Evolutionary conservation across 495 filamentous ascomycete genomes (phyloP).

Genomic region (Penicillium pancosmium): DNA sequence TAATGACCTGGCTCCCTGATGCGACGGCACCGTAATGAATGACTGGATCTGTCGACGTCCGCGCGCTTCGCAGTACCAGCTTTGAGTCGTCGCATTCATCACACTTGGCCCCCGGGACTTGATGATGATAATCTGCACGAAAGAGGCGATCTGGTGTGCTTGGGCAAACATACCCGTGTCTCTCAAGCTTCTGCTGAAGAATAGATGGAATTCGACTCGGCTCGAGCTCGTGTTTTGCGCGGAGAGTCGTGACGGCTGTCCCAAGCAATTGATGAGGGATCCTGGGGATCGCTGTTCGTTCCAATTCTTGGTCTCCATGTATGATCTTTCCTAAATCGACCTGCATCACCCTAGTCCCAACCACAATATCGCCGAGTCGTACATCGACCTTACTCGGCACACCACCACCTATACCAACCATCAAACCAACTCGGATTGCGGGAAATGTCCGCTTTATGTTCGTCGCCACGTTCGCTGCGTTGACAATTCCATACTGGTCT

Average conservation of each 20-base stretch:
- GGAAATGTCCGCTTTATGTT: constrained; percentile 30
- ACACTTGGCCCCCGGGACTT: neutral
- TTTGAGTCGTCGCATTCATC: neutral
- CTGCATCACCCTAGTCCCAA: constrained; percentile 45
- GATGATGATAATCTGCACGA: neutral
- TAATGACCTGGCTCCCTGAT: neutral
- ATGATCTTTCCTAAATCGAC: constrained; percentile 43
- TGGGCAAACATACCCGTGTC: neutral
- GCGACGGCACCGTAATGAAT: neutral
- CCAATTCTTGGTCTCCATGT: constrained; percentile 11
- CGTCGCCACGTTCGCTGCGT: constrained; percentile 23
- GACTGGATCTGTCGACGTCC: neutral
- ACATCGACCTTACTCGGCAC: constrained; percentile 28
- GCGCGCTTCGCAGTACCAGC: neutral
- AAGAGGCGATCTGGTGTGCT: neutral
- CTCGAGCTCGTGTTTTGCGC: neutral
- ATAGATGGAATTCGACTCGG: neutral
- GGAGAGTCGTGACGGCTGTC: constrained; percentile 17
- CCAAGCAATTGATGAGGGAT: constrained; percentile 14
- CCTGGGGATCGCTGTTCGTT: constrained; percentile 21
- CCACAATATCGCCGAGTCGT: constrained; percentile 35
- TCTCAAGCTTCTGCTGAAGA: neutral
- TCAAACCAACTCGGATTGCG: constrained; percentile 35
- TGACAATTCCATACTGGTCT: constrained; percentile 23
- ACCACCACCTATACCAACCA: constrained; percentile 39